A percentile compares a stretch with the other conserved stretches of the same genome.
phyloP scores from a whole-genome alignment of 345 rosid genomes.

The Noccaea caerulescens region DNA sequence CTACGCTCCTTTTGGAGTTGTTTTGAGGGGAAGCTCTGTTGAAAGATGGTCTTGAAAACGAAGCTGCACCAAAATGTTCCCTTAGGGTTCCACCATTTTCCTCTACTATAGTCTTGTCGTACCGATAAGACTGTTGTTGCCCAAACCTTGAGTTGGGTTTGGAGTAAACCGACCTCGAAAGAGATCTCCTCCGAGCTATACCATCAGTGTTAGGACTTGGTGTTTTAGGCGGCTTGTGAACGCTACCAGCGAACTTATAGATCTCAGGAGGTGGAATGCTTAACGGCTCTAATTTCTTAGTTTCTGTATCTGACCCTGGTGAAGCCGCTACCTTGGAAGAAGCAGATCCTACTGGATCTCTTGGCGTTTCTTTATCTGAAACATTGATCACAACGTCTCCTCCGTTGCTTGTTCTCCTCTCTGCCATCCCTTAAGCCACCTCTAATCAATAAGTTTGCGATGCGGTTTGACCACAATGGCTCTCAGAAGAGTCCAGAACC shows the following conservation, averaged over 20 bases:
- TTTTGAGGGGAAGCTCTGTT: slow-evolving; percentile 57
- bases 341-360: slow-evolving; percentile 9
- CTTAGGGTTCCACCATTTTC: slow-evolving; percentile 44
- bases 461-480: slow-evolving; percentile 11
- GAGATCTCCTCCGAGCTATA: slow-evolving; percentile 53
- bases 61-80: slow-evolving; percentile 48
- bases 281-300: slow-evolving; percentile 5
- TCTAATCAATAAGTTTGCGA: neutral
- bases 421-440: slow-evolving; percentile 31
- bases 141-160: slow-evolving; percentile 89
- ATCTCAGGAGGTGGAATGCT: slow-evolving; percentile 39
- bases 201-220: slow-evolving; percentile 49
- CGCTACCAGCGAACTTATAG: slow-evolving; percentile 44
- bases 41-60: slow-evolving; percentile 50
- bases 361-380: slow-evolving; percentile 35
- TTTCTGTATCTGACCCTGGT: neutral
- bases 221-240: slow-evolving; percentile 66
- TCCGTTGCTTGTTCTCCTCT: slow-evolving; percentile 30
- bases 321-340: slow-evolving; percentile 23
- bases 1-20: slow-evolving; percentile 40
- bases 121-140: slow-evolving; percentile 50
- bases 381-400: slow-evolving; percentile 40
- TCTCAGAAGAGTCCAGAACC: slow-evolving; percentile 23
- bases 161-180: slow-evolving; percentile 61
- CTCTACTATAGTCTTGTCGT: slow-evolving; percentile 49